Percentiles rank a stretch among this genome's conserved stretches.
These are phyloP conservation scores for Plantago major DNA, from an alignment of 257 asterid species.

Conservation along the genomic window DNA sequence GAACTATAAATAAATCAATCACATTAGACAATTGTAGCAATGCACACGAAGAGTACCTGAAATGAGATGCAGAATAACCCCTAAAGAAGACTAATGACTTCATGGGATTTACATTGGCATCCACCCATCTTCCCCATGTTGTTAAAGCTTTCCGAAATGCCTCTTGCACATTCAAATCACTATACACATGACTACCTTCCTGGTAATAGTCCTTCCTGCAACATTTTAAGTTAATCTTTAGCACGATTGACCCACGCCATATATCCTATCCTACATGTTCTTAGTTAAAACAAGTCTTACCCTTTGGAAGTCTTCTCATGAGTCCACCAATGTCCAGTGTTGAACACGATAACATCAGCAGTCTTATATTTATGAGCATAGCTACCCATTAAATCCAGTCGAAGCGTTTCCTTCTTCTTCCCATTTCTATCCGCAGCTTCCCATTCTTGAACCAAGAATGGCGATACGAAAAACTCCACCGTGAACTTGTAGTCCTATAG, in stretches of 20 bases:
- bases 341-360: slow-evolving; percentile 58
- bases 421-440: slow-evolving; percentile 37
- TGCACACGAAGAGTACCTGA: slow-evolving; percentile 32
- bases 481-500: slow-evolving; percentile 59
- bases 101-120: slow-evolving; percentile 40
- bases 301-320: slow-evolving; percentile 73
- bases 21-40: not conserved
- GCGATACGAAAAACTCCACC: slow-evolving; percentile 64
- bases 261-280: not conserved
- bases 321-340: slow-evolving; percentile 91
- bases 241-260: not conserved
- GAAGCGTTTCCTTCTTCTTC: slow-evolving; percentile 59
- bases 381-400: slow-evolving; percentile 53
- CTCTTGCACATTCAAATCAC: slow-evolving; percentile 46
- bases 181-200: slow-evolving; percentile 69
- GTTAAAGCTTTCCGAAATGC: slow-evolving; percentile 67
- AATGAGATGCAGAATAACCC: slow-evolving; percentile 76
- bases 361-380: slow-evolving; percentile 47
- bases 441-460: slow-evolving; percentile 75
- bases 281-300: slow-evolving; percentile 22
- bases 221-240: not conserved
- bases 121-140: slow-evolving; percentile 80
- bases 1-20: not conserved
- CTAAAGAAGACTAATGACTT: slow-evolving; percentile 62
- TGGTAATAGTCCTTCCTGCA: slow-evolving; percentile 73